Conservation (phyloP, 257 asterid genomes). For the Cinchona pubescens region DNA sequence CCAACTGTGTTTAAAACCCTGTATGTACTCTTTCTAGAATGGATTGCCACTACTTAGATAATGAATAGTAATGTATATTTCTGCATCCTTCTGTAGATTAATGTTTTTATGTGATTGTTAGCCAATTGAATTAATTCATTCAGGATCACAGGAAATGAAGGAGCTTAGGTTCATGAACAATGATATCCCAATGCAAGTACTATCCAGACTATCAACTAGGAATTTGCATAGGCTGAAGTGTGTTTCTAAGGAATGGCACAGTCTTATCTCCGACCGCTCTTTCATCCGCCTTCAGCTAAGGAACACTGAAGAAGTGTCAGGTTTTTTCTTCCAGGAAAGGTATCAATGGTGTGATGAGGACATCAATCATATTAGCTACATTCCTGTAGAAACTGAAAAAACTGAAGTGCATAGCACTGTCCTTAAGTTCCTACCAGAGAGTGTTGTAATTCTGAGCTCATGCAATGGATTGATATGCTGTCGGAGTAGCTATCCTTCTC, state of each 20-base stretch:
- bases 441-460: constrained; percentile 40
- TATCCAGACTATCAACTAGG: constrained; percentile 43
- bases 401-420: constrained; percentile 19
- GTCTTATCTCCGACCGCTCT: constrained; percentile 48
- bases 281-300: constrained; percentile 37
- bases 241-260: constrained; percentile 55
- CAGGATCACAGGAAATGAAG: constrained; percentile 30
- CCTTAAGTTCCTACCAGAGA: constrained; percentile 58
- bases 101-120: not conserved
- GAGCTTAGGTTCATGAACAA: constrained; percentile 28
- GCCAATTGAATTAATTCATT: not conserved
- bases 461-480: constrained; percentile 61
- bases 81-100: not conserved
- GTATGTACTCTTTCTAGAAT: not conserved
- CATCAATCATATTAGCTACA: constrained; percentile 37
- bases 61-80: not conserved
- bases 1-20: not conserved
- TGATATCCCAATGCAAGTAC: constrained; percentile 41
- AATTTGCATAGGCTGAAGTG: constrained; percentile 39
- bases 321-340: constrained; percentile 63
- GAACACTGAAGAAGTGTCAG: constrained; percentile 36
- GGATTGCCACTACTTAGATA: not conserved
- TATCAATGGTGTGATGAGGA: constrained; percentile 37
- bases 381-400: constrained; percentile 29
- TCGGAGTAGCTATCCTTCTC: constrained; percentile 45